A percentile compares a stretch with the other conserved stretches of the same genome.
Conservation (phyloP, 805 yeast species). For the Zygotorulaspora chibaensis region DNA sequence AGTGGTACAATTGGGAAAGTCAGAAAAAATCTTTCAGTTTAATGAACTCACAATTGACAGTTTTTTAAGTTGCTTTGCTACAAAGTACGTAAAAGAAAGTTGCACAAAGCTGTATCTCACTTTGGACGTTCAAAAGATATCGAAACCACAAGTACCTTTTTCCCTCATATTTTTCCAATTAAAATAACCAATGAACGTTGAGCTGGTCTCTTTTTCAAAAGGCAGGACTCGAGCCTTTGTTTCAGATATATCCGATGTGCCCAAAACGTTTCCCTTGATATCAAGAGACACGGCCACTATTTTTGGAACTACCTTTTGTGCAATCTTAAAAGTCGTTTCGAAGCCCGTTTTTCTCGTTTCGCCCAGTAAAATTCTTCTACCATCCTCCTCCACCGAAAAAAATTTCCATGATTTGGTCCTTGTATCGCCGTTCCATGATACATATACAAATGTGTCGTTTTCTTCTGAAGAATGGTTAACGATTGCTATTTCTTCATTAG, state of each 20-base stretch:
- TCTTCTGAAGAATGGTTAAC: slow-evolving; percentile 8
- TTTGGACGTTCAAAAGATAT: no score
- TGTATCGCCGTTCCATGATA: slow-evolving; percentile 42
- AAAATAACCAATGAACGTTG: no score
- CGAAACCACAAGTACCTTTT: no score
- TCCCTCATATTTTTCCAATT: neutral
- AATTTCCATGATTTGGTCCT: slow-evolving; percentile 33
- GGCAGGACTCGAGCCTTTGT: neutral
- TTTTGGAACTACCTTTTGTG: neutral
- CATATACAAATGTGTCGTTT: slow-evolving; percentile 26
- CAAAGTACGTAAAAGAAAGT: no score
- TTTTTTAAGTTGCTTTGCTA: no score
- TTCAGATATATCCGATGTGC: neutral
- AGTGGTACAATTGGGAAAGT: no score
- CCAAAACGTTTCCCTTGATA: neutral
- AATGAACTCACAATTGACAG: no score
- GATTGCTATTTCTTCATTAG: slow-evolving; percentile 35
- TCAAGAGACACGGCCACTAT: neutral
- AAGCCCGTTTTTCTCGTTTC: slow-evolving; percentile 28
- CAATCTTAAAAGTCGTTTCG: slow-evolving; percentile 24
- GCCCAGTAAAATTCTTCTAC: slow-evolving; percentile 18
- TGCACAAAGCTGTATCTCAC: no score
- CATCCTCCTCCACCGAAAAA: slow-evolving; percentile 7
- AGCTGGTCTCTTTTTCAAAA: no score
- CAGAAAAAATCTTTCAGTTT: no score